phyloP scores from a whole-genome alignment of 345 rosid species.

The Ailanthus altissimus region DNA sequence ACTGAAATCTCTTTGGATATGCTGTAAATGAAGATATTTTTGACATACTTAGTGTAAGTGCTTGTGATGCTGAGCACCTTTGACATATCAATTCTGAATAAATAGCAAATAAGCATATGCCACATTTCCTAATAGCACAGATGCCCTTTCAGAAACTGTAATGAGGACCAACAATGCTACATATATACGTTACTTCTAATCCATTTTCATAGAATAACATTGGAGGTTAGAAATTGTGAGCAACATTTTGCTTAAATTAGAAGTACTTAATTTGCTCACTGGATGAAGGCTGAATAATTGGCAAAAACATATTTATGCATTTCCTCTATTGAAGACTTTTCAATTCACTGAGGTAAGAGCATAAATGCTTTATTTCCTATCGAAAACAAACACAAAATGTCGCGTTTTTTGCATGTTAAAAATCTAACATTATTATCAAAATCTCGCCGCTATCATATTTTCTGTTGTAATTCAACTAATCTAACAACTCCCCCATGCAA shows the following conservation, averaged over 20 bases:
- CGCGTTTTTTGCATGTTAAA: not conserved
- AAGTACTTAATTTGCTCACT: slow-evolving; percentile 34
- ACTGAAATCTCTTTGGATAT: slow-evolving; percentile 85
- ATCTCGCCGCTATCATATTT: not conserved
- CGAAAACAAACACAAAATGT: slow-evolving; percentile 10
- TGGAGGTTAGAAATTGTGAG: not conserved
- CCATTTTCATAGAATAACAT: not conserved
- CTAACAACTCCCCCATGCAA: not conserved
- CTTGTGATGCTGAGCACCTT: too few relatives aligned
- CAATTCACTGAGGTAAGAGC: slow-evolving; percentile 61
- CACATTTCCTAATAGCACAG: not conserved
- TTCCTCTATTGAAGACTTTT: slow-evolving; percentile 97
- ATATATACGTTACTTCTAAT: too few relatives aligned
- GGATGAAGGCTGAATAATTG: slow-evolving; percentile 83
- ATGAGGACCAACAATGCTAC: not conserved
- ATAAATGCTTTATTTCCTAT: slow-evolving; percentile 72
- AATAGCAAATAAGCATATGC: not conserved
- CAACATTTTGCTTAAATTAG: not conserved
- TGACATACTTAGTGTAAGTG: not conserved
- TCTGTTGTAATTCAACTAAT: not conserved
- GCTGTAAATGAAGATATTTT: slow-evolving; percentile 35
- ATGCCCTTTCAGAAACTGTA: too few relatives aligned
- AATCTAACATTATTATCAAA: not conserved
- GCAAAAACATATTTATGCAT: slow-evolving; percentile 96
- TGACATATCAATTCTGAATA: too few relatives aligned